Conservation (phyloP, 768 basidiomycete species). For the Royoungia palumana region DNA sequence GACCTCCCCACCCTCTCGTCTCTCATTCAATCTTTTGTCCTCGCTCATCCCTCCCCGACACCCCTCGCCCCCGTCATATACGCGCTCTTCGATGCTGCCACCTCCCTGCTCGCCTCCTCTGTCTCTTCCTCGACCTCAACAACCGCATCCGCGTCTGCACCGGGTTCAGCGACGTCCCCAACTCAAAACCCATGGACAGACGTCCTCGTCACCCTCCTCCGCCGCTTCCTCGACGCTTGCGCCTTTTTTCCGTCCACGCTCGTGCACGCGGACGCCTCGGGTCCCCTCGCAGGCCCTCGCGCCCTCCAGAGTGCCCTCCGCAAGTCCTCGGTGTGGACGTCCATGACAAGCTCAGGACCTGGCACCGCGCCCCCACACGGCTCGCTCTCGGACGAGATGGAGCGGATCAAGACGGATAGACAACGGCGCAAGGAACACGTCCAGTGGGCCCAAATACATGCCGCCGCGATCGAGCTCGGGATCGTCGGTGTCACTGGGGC, state of each 20-base stretch:
- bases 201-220: constrained; percentile 28
- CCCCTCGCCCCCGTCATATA: constrained; percentile 50
- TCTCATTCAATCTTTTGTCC: constrained; percentile 50
- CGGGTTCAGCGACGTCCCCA: constrained; percentile 19
- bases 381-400: constrained; percentile 58
- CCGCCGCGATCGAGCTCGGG: constrained; percentile 58
- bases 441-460: constrained; percentile 66
- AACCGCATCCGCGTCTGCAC: constrained; percentile 33
- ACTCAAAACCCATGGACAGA: constrained; percentile 7
- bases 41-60: constrained; percentile 46
- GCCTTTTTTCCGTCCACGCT: constrained; percentile 47
- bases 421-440: constrained; percentile 62
- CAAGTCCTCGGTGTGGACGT: constrained; percentile 53
- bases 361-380: constrained; percentile 7
- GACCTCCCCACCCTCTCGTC: constrained; percentile 49
- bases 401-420: constrained; percentile 56
- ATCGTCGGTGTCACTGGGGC: constrained; percentile 31
- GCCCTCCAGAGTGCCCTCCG: constrained; percentile 59
- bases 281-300: constrained; percentile 53
- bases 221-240: constrained; percentile 52
- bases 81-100: constrained; percentile 52
- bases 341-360: constrained; percentile 14
- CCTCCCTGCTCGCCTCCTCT: constrained; percentile 22
- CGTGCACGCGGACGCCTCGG: constrained; percentile 52
- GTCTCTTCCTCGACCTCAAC: constrained; percentile 27